phyloP scores from a whole-genome alignment of 75 land plant genomes.

The Ceratopteris richardii region DNA sequence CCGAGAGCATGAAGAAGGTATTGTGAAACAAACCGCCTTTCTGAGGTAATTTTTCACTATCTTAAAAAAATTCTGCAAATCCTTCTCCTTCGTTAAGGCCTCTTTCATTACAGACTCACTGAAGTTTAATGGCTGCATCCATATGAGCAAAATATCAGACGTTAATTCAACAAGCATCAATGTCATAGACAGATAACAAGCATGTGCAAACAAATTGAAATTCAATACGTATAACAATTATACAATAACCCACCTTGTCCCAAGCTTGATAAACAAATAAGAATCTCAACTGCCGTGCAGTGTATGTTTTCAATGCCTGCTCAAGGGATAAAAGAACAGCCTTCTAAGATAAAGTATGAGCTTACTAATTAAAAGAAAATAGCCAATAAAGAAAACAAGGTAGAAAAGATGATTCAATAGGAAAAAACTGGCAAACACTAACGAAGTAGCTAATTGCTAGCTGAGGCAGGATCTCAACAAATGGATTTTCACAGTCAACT shows the following conservation, averaged over 20 bases:
- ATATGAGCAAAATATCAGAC: constrained; percentile 8
- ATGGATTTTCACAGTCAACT: too few relatives aligned
- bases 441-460: too few relatives aligned
- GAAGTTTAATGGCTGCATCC: constrained; percentile 31
- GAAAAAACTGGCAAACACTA: too few relatives aligned
- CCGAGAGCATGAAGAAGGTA: too few relatives aligned
- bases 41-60: constrained; percentile 19
- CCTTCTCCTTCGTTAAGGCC: constrained; percentile 25
- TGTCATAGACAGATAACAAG: background rate
- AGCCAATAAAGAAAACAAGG: too few relatives aligned
- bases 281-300: constrained; percentile 34
- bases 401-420: too few relatives aligned
- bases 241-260: constrained; percentile 21
- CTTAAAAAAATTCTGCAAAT: constrained; percentile 31
- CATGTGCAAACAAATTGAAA: too few relatives aligned
- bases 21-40: background rate
- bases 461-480: too few relatives aligned
- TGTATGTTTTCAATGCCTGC: constrained; percentile 34
- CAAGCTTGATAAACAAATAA: constrained; percentile 36
- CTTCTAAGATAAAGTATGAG: background rate
- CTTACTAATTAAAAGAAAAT: too few relatives aligned
- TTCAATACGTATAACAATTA: too few relatives aligned
- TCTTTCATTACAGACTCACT: constrained; percentile 34
- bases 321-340: background rate
- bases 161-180: background rate